These are phyloP conservation scores for Loxodes magnus DNA, from an alignment of 73 alveolate genomes.

Conservation along the genomic window DNA sequence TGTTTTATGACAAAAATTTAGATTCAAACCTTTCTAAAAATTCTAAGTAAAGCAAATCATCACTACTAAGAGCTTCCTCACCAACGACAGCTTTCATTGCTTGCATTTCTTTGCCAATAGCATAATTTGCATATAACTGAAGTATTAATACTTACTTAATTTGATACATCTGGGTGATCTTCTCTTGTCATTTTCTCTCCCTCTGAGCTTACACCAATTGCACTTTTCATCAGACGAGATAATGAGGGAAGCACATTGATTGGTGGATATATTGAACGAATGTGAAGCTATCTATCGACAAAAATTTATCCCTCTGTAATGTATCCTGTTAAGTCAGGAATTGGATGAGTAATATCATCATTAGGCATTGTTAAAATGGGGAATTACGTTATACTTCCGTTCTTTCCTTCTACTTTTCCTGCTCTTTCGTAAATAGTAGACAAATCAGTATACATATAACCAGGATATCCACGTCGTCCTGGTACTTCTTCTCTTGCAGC, in stretches of 20 bases:
- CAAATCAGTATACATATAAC: conserved; percentile 99
- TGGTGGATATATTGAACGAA: conserved; percentile 98
- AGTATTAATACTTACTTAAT: no score
- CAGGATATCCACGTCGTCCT: conserved; percentile 99
- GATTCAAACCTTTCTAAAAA: conserved; percentile 78
- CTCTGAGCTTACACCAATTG: no score
- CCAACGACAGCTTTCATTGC: conserved; percentile 99
- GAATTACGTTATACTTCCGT: neutral
- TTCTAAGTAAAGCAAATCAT: conserved; percentile 72
- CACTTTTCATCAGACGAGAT: conserved; percentile 99
- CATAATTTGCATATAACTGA: conserved; percentile 99
- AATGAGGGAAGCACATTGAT: conserved; percentile 98
- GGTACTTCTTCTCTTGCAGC: conserved; percentile 38
- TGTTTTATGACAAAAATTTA: conserved; percentile 69
- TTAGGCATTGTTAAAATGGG: conserved; percentile 99
- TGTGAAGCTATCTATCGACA: conserved; percentile 95
- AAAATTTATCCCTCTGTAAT: conserved; percentile 96
- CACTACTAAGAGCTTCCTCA: conserved; percentile 96
- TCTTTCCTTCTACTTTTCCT: conserved; percentile 96
- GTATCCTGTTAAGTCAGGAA: conserved; percentile 99
- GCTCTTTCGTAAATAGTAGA: conserved; percentile 99
- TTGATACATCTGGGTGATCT: conserved; percentile 99
- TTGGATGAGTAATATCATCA: conserved; percentile 99
- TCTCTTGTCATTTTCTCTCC: conserved; percentile 97
- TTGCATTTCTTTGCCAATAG: conserved; percentile 98